Conservation (phyloP, 352 stramenopile species). For the Globisporangium heterothallicum region DNA sequence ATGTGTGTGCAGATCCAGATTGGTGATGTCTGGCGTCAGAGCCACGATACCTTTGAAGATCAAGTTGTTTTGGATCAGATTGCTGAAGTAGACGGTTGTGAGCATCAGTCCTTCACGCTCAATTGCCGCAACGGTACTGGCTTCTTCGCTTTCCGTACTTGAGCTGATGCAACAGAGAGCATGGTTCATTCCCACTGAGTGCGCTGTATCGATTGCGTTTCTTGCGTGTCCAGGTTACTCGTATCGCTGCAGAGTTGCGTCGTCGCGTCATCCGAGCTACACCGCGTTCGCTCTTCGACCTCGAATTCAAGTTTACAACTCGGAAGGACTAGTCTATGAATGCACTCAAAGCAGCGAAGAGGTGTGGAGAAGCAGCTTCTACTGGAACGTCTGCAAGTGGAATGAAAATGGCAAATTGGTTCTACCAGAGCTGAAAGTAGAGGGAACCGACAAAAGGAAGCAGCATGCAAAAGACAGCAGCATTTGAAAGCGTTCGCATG, state of each 20-base stretch:
- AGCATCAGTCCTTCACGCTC: slow-evolving; percentile 33
- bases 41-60: slow-evolving; percentile 1
- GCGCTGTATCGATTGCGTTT: not conserved
- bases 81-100: slow-evolving; percentile 21
- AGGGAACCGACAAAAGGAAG: not conserved
- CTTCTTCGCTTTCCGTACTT: not conserved
- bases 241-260: slow-evolving; percentile 36
- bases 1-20: slow-evolving; percentile 5
- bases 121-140: slow-evolving; percentile 20
- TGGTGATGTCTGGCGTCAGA: slow-evolving; percentile 16
- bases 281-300: slow-evolving; percentile 21
- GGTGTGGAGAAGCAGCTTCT: slow-evolving; percentile 33
- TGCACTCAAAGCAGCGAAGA: slow-evolving; percentile 11
- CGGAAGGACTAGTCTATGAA: slow-evolving; percentile 35
- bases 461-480: not conserved
- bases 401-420: slow-evolving; percentile 24
- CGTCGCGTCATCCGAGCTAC: slow-evolving; percentile 15
- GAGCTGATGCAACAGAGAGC: not conserved
- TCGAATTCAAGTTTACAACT: slow-evolving; percentile 52
- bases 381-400: slow-evolving; percentile 55
- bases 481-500: not conserved
- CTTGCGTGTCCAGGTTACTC: slow-evolving; percentile 10
- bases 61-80: slow-evolving; percentile 27
- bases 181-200: too few species aligned
- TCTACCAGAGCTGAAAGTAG: not conserved